These are phyloP conservation scores for Globisporangium spinosum DNA, from an alignment of 352 stramenopile species.

Conservation along the genomic window DNA sequence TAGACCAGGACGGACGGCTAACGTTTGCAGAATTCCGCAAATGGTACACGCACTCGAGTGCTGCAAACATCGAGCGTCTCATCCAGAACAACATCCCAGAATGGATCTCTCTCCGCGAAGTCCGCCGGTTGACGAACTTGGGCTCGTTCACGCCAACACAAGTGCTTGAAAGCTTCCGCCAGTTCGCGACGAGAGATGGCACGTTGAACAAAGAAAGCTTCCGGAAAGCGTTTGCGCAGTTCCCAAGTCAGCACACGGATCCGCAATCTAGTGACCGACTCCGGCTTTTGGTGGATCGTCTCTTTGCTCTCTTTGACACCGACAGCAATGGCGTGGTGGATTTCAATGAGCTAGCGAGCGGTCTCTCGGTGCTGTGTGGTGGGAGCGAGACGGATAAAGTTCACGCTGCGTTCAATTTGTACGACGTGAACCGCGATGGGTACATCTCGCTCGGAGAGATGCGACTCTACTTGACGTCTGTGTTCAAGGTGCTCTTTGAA, in stretches of 20 bases:
- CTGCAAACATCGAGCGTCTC: constrained; percentile 69
- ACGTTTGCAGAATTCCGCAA: constrained; percentile 76
- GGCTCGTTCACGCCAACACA: constrained; percentile 63
- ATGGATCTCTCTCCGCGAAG: constrained; percentile 72
- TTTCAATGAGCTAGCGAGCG: constrained; percentile 75
- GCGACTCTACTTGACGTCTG: constrained; percentile 74
- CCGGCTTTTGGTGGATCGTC: constrained; percentile 60
- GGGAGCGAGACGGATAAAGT: constrained; percentile 71
- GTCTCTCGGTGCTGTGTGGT: constrained; percentile 75
- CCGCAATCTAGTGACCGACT: constrained; percentile 38
- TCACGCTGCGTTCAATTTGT: constrained; percentile 79
- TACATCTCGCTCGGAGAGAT: constrained; percentile 85
- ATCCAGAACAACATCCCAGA: constrained; percentile 78
- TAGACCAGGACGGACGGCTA: constrained; percentile 62
- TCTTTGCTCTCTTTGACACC: constrained; percentile 81
- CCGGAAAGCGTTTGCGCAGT: constrained; percentile 54
- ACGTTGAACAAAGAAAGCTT: constrained; percentile 69
- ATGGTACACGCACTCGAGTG: constrained; percentile 78
- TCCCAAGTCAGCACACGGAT: constrained; percentile 30
- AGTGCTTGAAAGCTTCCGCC: constrained; percentile 75
- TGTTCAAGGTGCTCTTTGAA: constrained; percentile 88
- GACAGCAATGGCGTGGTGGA: constrained; percentile 80
- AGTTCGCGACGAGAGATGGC: constrained; percentile 55
- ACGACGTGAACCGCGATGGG: constrained; percentile 86
- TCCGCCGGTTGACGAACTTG: constrained; percentile 75